Evolutionary conservation across 495 filamentous ascomycete species (phyloP).

Genomic region (Hyaloscypha hepaticicola): DNA sequence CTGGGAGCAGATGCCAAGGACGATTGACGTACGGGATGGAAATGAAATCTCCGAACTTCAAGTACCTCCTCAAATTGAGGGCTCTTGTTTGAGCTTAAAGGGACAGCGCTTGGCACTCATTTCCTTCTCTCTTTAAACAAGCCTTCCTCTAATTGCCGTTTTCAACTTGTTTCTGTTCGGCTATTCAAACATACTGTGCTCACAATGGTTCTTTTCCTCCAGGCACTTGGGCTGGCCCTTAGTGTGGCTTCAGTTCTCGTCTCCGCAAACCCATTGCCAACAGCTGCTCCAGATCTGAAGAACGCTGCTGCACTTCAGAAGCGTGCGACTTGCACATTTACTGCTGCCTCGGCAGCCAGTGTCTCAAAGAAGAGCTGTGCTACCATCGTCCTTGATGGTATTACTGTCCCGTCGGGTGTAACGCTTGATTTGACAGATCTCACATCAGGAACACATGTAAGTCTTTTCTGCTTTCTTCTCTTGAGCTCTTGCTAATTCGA

Average conservation of each 20-base stretch:
- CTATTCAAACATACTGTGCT: not conserved
- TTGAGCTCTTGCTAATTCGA: slow-evolving; percentile 17
- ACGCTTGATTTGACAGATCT: slow-evolving; percentile 49
- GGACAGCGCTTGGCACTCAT: not conserved
- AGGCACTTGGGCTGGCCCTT: slow-evolving; percentile 26
- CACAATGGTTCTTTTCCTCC: slow-evolving; percentile 25
- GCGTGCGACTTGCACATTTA: slow-evolving; percentile 43
- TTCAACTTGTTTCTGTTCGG: not conserved
- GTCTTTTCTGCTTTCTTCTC: not conserved
- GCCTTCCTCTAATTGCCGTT: not conserved
- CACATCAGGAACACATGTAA: slow-evolving; percentile 44
- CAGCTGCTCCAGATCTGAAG: slow-evolving; percentile 20
- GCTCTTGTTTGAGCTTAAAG: not conserved
- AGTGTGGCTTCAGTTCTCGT: slow-evolving; percentile 18
- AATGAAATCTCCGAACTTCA: not conserved
- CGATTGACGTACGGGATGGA: not conserved
- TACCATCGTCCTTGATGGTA: slow-evolving; percentile 42
- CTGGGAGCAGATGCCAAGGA: not conserved
- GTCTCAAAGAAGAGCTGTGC: slow-evolving; percentile 44
- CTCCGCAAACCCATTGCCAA: slow-evolving; percentile 24
- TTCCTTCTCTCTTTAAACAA: not conserved
- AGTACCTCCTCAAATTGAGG: not conserved
- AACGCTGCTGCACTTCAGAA: slow-evolving; percentile 23
- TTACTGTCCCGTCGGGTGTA: slow-evolving; percentile 46
- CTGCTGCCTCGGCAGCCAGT: slow-evolving; percentile 39